These are phyloP conservation scores for Ramaria rubella DNA, from an alignment of 768 basidiomycete genomes.

Conservation along the genomic window DNA sequence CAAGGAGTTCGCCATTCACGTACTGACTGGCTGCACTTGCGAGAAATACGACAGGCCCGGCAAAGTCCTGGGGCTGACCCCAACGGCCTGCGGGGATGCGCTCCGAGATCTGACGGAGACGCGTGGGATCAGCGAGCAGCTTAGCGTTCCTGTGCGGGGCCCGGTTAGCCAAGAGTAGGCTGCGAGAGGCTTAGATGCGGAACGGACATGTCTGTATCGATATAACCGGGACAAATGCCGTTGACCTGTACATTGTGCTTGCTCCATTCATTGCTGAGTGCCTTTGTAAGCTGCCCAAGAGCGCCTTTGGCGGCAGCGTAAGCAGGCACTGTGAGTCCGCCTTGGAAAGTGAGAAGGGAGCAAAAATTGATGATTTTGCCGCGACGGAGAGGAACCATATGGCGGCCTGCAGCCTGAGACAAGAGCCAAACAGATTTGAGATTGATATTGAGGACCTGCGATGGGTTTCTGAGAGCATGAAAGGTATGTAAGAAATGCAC, in stretches of 20 bases:
- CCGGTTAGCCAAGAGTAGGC: background rate
- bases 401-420: constrained; percentile 77
- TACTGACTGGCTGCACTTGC: constrained; percentile 65
- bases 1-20: constrained; percentile 62
- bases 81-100: constrained; percentile 67
- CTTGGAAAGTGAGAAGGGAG: constrained; percentile 53
- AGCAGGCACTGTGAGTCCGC: constrained; percentile 72
- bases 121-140: constrained; percentile 55
- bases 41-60: constrained; percentile 65
- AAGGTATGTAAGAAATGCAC: constrained; percentile 18
- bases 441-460: constrained; percentile 78
- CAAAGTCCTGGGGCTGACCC: constrained; percentile 68
- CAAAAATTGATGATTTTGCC: constrained; percentile 70
- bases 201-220: constrained; percentile 79
- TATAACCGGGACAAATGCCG: constrained; percentile 82
- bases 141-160: constrained; percentile 49
- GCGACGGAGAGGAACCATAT: constrained; percentile 74
- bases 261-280: constrained; percentile 92
- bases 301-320: constrained; percentile 91
- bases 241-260: constrained; percentile 84
- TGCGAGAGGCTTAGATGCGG: constrained; percentile 18
- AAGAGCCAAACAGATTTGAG: constrained; percentile 84
- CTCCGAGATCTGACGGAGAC: constrained; percentile 65
- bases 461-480: background rate
- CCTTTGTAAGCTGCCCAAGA: constrained; percentile 78